These are phyloP conservation scores for Glycine tomentella DNA, from an alignment of 306 rosid species.

Conservation along the genomic window DNA sequence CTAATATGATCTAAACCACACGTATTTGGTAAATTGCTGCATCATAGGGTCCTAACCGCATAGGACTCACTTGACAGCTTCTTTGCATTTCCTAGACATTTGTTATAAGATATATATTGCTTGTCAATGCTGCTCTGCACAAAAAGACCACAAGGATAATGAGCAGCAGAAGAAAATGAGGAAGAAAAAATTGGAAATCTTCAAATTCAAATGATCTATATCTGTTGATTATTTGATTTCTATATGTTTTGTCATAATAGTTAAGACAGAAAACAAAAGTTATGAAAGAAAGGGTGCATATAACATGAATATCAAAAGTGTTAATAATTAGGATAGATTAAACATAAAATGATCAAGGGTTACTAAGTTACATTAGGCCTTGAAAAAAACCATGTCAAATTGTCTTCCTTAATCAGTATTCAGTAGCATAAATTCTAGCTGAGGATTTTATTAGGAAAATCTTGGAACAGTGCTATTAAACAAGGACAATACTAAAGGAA, in stretches of 20 bases:
- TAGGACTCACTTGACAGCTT: conserved; percentile 57
- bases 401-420: neutral
- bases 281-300: conserved; percentile 6
- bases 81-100: conserved; percentile 54
- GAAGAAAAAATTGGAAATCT: neutral
- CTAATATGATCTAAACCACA: conserved; percentile 42
- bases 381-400: neutral
- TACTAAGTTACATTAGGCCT: neutral
- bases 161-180: conserved; percentile 20
- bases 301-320: neutral
- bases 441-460: neutral
- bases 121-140: conserved; percentile 61
- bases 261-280: neutral
- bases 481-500: neutral
- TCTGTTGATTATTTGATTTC: neutral
- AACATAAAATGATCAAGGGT: neutral
- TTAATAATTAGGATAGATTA: neutral
- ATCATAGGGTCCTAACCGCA: conserved; percentile 53
- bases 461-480: neutral
- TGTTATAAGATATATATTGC: conserved; percentile 52
- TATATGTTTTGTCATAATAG: conserved; percentile 4
- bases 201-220: neutral
- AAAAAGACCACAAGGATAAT: neutral
- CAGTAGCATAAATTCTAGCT: neutral
- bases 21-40: conserved; percentile 47